Evolutionary conservation across 2,329 filamentous ascomycete genomes (phyloP).

Genomic region (Cercospora zeina): DNA sequence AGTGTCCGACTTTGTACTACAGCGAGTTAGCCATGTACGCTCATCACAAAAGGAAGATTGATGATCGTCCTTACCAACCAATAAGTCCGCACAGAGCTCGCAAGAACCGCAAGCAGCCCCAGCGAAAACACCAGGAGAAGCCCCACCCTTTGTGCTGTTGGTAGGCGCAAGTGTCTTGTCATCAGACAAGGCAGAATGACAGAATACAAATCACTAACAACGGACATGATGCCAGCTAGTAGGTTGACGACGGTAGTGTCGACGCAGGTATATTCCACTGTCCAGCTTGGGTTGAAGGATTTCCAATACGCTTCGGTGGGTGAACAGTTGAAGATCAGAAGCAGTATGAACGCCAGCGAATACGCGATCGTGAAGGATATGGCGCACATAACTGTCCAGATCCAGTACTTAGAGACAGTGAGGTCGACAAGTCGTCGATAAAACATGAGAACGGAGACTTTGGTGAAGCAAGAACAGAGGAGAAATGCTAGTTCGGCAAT

Average conservation of each 20-base stretch:
- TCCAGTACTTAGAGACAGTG: slow-evolving; percentile 41
- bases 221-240: slow-evolving; percentile 43
- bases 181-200: slow-evolving; percentile 48
- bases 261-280: slow-evolving; percentile 41
- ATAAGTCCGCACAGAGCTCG: slow-evolving; percentile 41
- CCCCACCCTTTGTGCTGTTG: slow-evolving; percentile 47
- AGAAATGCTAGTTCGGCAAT: slow-evolving; percentile 41
- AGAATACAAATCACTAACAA: slow-evolving; percentile 46
- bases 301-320: slow-evolving; percentile 47
- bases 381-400: slow-evolving; percentile 41
- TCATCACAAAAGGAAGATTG: background rate
- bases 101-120: slow-evolving; percentile 36
- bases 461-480: slow-evolving; percentile 39
- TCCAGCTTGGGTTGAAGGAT: slow-evolving; percentile 42
- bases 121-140: slow-evolving; percentile 46
- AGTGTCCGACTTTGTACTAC: slow-evolving; percentile 32
- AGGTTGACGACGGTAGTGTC: slow-evolving; percentile 45
- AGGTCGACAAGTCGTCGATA: slow-evolving; percentile 46
- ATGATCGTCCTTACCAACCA: slow-evolving; percentile 32
- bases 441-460: slow-evolving; percentile 46
- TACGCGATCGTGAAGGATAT: slow-evolving; percentile 46
- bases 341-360: slow-evolving; percentile 42
- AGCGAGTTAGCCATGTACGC: background rate
- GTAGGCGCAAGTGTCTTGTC: slow-evolving; percentile 49
- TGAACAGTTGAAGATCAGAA: slow-evolving; percentile 43